Evolutionary conservation across 1,139 yeast species (phyloP), one percentile per base, ranked within the genome.

Genomic region (Entelexis sorbosivorans): DNA sequence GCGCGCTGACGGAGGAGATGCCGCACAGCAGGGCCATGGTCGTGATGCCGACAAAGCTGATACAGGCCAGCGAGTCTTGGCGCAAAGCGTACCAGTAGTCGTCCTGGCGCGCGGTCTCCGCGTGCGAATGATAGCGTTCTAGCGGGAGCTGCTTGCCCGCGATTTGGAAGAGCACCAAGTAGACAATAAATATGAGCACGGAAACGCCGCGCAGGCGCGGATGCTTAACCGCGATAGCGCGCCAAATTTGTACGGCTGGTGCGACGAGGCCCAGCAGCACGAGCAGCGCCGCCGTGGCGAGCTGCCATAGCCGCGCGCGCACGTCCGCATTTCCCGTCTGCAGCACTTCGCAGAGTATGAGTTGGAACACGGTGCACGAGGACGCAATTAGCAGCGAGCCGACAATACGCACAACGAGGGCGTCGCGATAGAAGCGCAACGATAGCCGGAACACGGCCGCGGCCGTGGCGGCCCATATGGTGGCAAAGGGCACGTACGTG

Each of bases 11-110:
- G 11, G 88, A 80, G 1, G 91, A 91, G 43, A 84, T 70, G 0
- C 93, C 94, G 2, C 88, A 80, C 38, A 85, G 67, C 0, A 77
- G 64, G 0, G 89, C 87, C 74, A 83, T 80, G 38, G 81, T 69
- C 0, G 86, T 78, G 26, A 84, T 79, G 1, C 95, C 95, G 16
- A 79, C 73, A 48, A 84, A 73, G 2, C 85, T 80, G 4, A 84
- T 68, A 56, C 82, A 77, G 49, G 82, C 79, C 35, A 81, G 71
- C 22, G 67, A 58, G 47, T 65, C 67, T 46, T 64, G 69, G 20
- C 61, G 56, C 47, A 63, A 54, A 49, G 51, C 40, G 44, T 53
- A 48, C 60, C 60, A 56, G 17, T 44, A 40, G 44, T 51, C 50
- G 47, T 20, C 33, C n/a, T 28, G 49, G n/a, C 13, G 16, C 1